A percentile compares a stretch with the other conserved stretches of the same genome.
phyloP scores from a whole-genome alignment of 169 alveolate species.

The Plasmodium malariae region DNA sequence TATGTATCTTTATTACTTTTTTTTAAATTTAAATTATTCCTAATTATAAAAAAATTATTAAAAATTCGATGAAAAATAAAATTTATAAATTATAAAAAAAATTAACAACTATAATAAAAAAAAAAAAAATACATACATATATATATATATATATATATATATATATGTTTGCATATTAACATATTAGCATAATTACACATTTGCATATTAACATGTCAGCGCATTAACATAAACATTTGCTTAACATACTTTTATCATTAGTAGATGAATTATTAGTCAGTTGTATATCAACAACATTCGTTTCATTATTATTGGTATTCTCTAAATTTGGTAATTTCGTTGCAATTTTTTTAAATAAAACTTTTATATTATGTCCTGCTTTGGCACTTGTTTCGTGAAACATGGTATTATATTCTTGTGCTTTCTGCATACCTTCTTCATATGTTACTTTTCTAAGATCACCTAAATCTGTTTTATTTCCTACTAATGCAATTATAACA shows the following conservation, averaged over 20 bases:
- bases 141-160: background rate
- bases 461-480: slow-evolving; percentile 97
- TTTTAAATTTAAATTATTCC: slow-evolving; percentile 23
- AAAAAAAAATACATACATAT: background rate
- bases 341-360: slow-evolving; percentile 92
- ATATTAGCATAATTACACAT: background rate
- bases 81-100: slow-evolving; percentile 20
- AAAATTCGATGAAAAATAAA: slow-evolving; percentile 40
- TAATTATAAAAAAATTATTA: slow-evolving; percentile 50
- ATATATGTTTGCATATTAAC: slow-evolving; percentile 12
- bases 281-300: slow-evolving; percentile 74
- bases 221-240: slow-evolving; percentile 51
- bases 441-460: slow-evolving; percentile 94
- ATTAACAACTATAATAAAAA: slow-evolving; percentile 9
- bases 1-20: background rate
- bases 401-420: slow-evolving; percentile 93
- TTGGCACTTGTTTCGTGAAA: slow-evolving; percentile 98
- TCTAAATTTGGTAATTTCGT: slow-evolving; percentile 80
- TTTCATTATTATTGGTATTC: slow-evolving; percentile 38
- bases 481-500: slow-evolving; percentile 96
- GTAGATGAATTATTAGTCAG: slow-evolving; percentile 38
- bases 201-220: slow-evolving; percentile 16
- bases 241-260: slow-evolving; percentile 72
- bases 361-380: slow-evolving; percentile 95
- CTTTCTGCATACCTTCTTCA: slow-evolving; percentile 95